Base-by-base conservation (phyloP, 768 basidiomycete species). In the Mrakia blollopis region DNA sequence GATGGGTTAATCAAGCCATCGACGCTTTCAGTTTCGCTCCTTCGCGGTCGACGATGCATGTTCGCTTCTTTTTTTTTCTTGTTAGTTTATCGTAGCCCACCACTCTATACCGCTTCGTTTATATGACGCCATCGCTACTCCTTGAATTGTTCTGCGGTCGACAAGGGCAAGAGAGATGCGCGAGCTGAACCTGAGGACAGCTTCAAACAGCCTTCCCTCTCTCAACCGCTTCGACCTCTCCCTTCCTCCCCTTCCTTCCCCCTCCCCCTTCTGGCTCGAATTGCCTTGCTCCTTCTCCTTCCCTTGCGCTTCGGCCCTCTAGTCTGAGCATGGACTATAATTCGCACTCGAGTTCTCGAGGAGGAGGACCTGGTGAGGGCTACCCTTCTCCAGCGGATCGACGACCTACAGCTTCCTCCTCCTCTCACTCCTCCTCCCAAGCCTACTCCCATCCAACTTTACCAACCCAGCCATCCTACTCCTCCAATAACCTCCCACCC, bases 401-500 rank as follows among this genome's bases (percentile, higher is more conserved):
- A 39, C 63, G 65, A 23, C 37, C 65, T 14, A 30, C 23, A 13
- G 62, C 25, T 18, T 63, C 62, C 8, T 65, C 63, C 11, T 68
- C 65, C 25, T 37, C 35, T 8, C 65, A 21, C 21, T 68, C 65
- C 4, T 68, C 65, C 37, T 68, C 65, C 5, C 10, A 68, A 39
- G 39, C 62, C 41, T 50, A 14, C 44, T 52, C 28, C 21, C 73
- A 63, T 50, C 62, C 73, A n/a, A 4, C 62, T 1, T 18, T 47
- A 13, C 47, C 73, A 2, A 14, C 60, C 1, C 54, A 63, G n/a
- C 10, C 61, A 5, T 74, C 73, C 25, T 74, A 74, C 73, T 47
- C 60, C 3, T 47, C 73, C 16, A 16, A 61, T 44, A 21, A 6
- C 41, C 3, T 23, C 30, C 47, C 73, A 18, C 21, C 8, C 16